Base-by-base conservation (phyloP, 495 filamentous ascomycete genomes). In the Neurospora terricola region DNA sequence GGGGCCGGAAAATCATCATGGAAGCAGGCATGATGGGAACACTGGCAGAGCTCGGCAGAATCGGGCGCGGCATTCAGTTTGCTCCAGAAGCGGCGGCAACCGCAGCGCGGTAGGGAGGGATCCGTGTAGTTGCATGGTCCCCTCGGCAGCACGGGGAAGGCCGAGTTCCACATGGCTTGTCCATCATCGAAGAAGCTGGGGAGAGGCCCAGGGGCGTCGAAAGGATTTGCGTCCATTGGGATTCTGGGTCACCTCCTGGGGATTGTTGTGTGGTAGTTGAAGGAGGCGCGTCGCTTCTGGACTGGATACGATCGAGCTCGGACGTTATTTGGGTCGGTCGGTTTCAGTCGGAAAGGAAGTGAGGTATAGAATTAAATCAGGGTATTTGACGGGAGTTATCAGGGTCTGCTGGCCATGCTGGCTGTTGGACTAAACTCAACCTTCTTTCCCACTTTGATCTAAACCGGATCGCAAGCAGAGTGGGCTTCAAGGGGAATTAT, bases 11-110 rank as follows among this genome's bases (percentile, higher is more conserved):
- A 48, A 73, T 84, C 81, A 75, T 90, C 87, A 77, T 92, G 90
- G 77, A 87, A 92, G 79, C 90, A 92, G 39, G 90, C 90, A 84
- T 92, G 90, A 78, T 92, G 90, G 16, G 86, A 87, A 76, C 90
- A 92, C 82, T 90, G 87, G 83, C 90, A 92, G 80, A 86, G 86
- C 62, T 83, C 84, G n/a, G 77, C 81, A 42, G 84, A 78, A 30
- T 82, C 81, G 5, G 73, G 36, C 2, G 71, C 38, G 2, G 48
- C 73, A 38, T 38, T 74, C 45, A 84, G 79, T 70, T 81, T 81
- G 76, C 85, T 84, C 89, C 88, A 91, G 82, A 91, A 92, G 23
- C 89, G 88, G 72, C 85, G 85, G 75, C 90, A 92, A 70, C 90
- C 90, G 77, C 90, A 92, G 59, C 80, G 83, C 21, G 86, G 83